Evolutionary conservation across 352 stramenopile species (phyloP).

Genomic region (Globisporangium echinulatum): DNA sequence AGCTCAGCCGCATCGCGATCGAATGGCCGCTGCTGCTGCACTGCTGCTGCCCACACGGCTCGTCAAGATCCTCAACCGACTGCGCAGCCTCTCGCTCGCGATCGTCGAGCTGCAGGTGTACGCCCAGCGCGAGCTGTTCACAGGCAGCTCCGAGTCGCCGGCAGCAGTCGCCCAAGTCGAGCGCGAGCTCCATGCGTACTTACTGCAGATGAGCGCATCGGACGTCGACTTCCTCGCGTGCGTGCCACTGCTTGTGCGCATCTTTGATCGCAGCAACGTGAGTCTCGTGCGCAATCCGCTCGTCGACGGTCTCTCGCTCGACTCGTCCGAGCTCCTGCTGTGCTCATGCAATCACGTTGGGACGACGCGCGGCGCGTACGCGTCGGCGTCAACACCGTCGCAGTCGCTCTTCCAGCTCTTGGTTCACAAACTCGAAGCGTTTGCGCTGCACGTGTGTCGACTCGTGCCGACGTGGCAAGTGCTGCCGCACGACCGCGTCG

Average conservation of each 20-base stretch:
- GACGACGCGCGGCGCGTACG: conserved; percentile 2
- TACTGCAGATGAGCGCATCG: conserved; percentile 37
- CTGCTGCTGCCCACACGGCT: conserved; percentile 24
- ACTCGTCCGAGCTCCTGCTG: conserved; percentile 63
- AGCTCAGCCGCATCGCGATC: background rate
- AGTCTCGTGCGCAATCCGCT: conserved; percentile 52
- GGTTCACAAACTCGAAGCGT: conserved; percentile 45
- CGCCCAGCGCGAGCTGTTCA: conserved; percentile 28
- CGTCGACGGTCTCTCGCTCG: conserved; percentile 52
- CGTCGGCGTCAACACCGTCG: conserved; percentile 13
- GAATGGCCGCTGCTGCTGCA: conserved; percentile 5
- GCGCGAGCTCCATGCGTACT: conserved; percentile 36
- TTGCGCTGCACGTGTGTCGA: conserved; percentile 32
- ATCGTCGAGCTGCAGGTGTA: conserved; percentile 63
- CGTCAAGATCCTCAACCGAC: conserved; percentile 49
- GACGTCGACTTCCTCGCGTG: conserved; percentile 42
- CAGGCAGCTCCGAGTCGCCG: background rate
- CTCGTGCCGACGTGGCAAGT: conserved; percentile 45
- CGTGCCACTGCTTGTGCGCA: conserved; percentile 24
- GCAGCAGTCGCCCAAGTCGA: conserved; percentile 20
- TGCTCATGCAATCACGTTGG: conserved; percentile 44
- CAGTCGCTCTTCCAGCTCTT: conserved; percentile 53
- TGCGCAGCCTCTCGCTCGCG: conserved; percentile 52
- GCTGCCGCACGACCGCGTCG: conserved; percentile 46
- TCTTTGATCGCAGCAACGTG: conserved; percentile 41